Conservation (phyloP, 1,139 yeast genomes). For the Scheffersomyces illinoinensis region DNA sequence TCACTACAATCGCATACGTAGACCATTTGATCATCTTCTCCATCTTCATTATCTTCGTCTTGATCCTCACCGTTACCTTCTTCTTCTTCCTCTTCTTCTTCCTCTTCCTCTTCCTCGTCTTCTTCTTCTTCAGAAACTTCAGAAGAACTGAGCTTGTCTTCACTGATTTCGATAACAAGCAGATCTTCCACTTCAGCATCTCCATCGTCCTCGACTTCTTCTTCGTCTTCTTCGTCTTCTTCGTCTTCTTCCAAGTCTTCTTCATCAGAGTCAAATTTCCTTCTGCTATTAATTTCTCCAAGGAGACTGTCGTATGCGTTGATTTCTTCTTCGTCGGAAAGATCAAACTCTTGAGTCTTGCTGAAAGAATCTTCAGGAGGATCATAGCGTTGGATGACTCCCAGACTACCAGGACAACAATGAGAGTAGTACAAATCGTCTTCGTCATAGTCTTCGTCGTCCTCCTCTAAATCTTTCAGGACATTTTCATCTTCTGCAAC, state of each 20-base stretch:
- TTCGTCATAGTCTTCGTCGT: conserved; percentile 9
- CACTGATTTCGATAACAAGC: neutral
- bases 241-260: conserved; percentile 2
- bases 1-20: neutral
- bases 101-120: conserved; percentile 1
- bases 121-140: conserved; percentile 1
- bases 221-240: conserved; percentile 6
- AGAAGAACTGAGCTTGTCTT: neutral
- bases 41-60: conserved; percentile 1
- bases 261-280: neutral
- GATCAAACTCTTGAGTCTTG: conserved; percentile 4
- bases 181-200: conserved; percentile 2
- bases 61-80: conserved; percentile 6
- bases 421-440: conserved; percentile 9
- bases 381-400: conserved; percentile 3
- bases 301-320: neutral
- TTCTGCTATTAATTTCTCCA: neutral
- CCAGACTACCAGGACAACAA: conserved; percentile 12
- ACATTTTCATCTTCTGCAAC: conserved; percentile 3
- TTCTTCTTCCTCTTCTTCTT: neutral
- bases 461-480: conserved; percentile 7
- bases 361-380: conserved; percentile 1
- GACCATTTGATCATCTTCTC: neutral
- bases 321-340: conserved; percentile 1
- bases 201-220: neutral